Percentiles rank a stretch among this genome's conserved stretches.
These are phyloP conservation scores for Sporisorium scitamineum DNA, from an alignment of 1,284 basidiomycete genomes.

Conservation along the genomic window DNA sequence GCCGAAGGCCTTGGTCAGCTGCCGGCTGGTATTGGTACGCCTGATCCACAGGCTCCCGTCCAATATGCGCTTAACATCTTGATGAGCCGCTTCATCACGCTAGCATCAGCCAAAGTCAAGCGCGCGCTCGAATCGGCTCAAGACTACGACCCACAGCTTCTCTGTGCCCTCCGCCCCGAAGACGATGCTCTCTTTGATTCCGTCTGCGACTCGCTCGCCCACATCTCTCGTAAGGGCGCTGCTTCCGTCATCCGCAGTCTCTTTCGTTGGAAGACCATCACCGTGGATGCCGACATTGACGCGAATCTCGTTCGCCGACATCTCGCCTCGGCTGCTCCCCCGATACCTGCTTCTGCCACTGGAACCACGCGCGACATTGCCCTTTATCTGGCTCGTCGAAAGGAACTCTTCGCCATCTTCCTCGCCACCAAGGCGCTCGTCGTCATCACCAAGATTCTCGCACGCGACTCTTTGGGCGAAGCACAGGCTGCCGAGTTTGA, in stretches of 20 bases:
- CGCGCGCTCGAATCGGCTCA: constrained; percentile 44
- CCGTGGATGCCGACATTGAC: constrained; percentile 38
- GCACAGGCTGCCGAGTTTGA: constrained; percentile 50
- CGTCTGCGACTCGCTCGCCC: constrained; percentile 82
- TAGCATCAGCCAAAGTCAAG: constrained; percentile 51
- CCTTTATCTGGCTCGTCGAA: constrained; percentile 47
- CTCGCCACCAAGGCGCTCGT: constrained; percentile 45
- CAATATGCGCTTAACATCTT: constrained; percentile 66
- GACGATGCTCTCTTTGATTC: constrained; percentile 84
- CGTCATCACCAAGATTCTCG: constrained; percentile 43
- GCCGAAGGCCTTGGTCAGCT: constrained; percentile 46
- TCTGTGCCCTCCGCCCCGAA: constrained; percentile 75
- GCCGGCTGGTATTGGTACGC: constrained; percentile 48
- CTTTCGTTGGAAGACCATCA: constrained; percentile 80
- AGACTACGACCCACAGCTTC: constrained; percentile 46
- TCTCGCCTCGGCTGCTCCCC: constrained; percentile 22
- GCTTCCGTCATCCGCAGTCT: constrained; percentile 87
- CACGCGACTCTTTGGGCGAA: constrained; percentile 33
- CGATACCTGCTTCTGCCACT: constrained; percentile 1
- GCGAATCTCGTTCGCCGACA: constrained; percentile 44
- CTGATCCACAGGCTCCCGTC: constrained; percentile 53
- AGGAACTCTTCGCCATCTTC: constrained; percentile 52
- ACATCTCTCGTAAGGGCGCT: constrained; percentile 84
- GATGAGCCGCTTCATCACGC: constrained; percentile 57
- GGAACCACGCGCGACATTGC: constrained; percentile 44